Percentiles rank a stretch among this genome's conserved stretches.
Conservation (phyloP, 139 green algal genomes). For the Trebouxia sp. region DNA sequence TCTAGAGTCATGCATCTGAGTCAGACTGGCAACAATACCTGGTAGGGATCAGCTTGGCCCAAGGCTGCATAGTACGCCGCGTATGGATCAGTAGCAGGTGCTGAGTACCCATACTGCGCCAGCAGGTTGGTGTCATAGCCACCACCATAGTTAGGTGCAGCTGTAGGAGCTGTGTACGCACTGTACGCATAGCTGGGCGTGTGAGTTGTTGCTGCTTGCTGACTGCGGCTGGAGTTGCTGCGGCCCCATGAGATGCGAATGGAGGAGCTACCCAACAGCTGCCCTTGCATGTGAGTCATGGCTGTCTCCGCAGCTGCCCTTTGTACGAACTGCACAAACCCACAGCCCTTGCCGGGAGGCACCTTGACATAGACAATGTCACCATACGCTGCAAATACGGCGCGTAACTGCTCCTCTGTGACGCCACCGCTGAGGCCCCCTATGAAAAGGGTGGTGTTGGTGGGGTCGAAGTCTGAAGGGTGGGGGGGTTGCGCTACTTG, state of each 20-base stretch:
- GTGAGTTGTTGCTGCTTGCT: neutral
- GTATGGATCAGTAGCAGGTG: conserved; percentile 19
- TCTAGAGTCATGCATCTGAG: no score
- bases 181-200: neutral
- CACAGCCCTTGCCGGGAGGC: conserved; percentile 91
- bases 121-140: conserved; percentile 9
- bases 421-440: conserved; percentile 47
- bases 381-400: conserved; percentile 77
- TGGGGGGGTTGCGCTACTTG: neutral
- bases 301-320: conserved; percentile 70
- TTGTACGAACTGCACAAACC: conserved; percentile 93
- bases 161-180: neutral
- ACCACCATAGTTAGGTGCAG: neutral
- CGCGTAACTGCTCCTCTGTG: conserved; percentile 78
- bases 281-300: conserved; percentile 67
- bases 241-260: conserved; percentile 77
- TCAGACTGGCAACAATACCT: neutral
- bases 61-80: conserved; percentile 22
- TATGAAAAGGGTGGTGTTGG: conserved; percentile 93
- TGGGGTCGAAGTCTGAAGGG: conserved; percentile 66
- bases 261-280: conserved; percentile 58
- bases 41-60: neutral
- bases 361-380: conserved; percentile 95
- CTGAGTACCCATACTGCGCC: neutral
- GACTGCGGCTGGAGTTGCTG: conserved; percentile 43